Evolutionary conservation across 257 asterid genomes (phyloP), one percentile per base, ranked within the genome.

Genomic region (Nicotiana attenuata): DNA sequence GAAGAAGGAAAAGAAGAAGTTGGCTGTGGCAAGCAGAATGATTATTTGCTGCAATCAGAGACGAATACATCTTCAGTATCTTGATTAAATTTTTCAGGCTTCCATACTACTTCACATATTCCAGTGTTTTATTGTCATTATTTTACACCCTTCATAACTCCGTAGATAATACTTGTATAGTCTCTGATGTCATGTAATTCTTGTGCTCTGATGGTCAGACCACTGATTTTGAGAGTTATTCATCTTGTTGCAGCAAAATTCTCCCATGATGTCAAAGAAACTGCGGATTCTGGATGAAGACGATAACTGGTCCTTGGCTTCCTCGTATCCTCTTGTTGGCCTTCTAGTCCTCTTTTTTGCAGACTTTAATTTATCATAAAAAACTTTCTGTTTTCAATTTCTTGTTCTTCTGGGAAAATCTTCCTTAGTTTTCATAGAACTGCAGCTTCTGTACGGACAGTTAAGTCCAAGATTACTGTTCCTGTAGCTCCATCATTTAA

Each of bases 381-480:
- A 65, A 65, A 5, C 7, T 3, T n/a, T 65, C 22, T 80, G 78
- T 66, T 80, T 56, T 28, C 45, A 17, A 29, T 52, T 26, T 31
- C 83, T 65, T 59, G 41, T 61, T 79, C 69, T 47, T 64, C 52
- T n/a, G 29, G 60, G 67, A 65, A 80, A 80, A 47, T 80, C 31
- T 65, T 88, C 85, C 87, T 90, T 80, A 84, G 50, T 83, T 14
- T 71, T 65, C 61, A 19, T 82, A 92, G 97, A 83, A 91, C 93
- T 88, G 97, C 98, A 83, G 92, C 98, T 82, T 94, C 98, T 65
- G 92, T 94, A 60, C 89, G 95, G 60, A 90, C 89, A 29, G 31
- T n/a, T 35, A 91, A 79, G 83, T 91, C 89, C 84, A 90, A 85
- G 88, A 81, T 96, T 86, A 95, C 99, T n/a, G 96, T 95, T 81